Percentiles rank a stretch among this genome's conserved stretches.
These are phyloP conservation scores for Cynara cardunculus DNA, from an alignment of 129 eudicot species.

Conservation along the genomic window DNA sequence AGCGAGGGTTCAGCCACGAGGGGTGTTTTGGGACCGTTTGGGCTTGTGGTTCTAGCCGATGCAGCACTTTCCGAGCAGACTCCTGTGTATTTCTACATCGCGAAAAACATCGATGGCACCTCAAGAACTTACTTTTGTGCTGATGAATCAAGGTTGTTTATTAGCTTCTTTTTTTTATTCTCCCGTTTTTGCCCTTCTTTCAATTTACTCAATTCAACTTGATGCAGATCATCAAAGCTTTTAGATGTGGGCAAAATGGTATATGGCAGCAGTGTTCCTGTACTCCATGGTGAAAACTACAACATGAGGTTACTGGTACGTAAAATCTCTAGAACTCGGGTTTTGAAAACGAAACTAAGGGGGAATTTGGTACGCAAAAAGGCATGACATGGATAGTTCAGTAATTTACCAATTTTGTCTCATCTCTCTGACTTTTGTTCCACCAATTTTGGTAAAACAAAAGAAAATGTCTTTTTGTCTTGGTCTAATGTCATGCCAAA, in stretches of 20 bases:
- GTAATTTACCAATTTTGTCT: background rate
- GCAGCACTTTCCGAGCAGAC: slow-evolving; percentile 52
- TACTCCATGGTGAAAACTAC: slow-evolving; percentile 66
- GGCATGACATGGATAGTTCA: background rate
- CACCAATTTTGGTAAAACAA: too few relatives aligned
- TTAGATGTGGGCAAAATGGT: slow-evolving; percentile 51
- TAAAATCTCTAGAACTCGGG: background rate
- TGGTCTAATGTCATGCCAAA: background rate
- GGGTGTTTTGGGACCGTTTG: slow-evolving; percentile 78
- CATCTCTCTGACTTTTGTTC: background rate
- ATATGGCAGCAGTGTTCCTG: slow-evolving; percentile 72
- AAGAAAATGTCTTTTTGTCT: too few relatives aligned
- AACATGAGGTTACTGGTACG: slow-evolving; percentile 75
- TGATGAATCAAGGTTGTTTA: slow-evolving; percentile 62
- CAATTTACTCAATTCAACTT: background rate
- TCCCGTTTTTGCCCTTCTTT: background rate
- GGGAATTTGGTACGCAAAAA: background rate
- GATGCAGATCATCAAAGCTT: slow-evolving; percentile 67
- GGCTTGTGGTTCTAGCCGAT: slow-evolving; percentile 69
- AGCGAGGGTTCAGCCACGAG: slow-evolving; percentile 54
- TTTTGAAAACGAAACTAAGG: background rate
- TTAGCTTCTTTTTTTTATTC: background rate
- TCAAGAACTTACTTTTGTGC: slow-evolving; percentile 59
- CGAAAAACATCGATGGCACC: slow-evolving; percentile 51
- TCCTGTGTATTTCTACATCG: slow-evolving; percentile 69